Conservation (phyloP, 768 basidiomycete genomes). For the Baorangia bicolor region DNA sequence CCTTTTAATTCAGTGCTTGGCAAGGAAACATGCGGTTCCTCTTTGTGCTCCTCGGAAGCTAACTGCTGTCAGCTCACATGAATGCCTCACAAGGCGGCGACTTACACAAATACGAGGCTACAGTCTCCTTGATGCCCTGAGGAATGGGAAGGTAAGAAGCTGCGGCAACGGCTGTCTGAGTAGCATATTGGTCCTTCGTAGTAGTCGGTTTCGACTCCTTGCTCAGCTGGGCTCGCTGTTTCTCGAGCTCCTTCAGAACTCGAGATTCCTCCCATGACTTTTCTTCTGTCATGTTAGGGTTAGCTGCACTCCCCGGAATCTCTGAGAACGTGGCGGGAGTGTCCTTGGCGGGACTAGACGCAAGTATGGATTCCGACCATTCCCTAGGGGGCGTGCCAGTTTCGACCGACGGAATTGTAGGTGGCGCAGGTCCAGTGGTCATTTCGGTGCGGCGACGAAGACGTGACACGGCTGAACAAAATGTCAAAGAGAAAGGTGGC, state of each 20-base stretch:
- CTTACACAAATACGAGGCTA: conserved; percentile 12
- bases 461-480: not conserved
- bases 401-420: conserved; percentile 17
- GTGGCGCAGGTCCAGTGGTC: conserved; percentile 7
- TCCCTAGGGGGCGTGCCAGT: conserved; percentile 18
- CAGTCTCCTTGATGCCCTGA: not conserved
- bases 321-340: conserved; percentile 1
- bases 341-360: conserved; percentile 4
- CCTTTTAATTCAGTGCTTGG: conserved; percentile 38
- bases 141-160: conserved; percentile 3
- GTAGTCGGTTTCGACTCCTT: not conserved
- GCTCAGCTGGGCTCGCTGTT: not conserved
- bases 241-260: not conserved
- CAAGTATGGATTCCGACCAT: conserved; percentile 20
- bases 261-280: not conserved
- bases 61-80: conserved; percentile 4
- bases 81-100: not conserved
- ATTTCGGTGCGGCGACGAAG: conserved; percentile 2
- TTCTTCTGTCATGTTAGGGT: not conserved
- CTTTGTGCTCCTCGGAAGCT: conserved; percentile 6
- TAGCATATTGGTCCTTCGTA: not conserved
- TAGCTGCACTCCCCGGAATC: not conserved
- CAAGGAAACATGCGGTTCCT: conserved; percentile 23
- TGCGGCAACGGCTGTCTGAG: not conserved
- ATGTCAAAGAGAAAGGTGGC: not conserved